Percentiles rank a stretch among this genome's conserved stretches.
These are phyloP conservation scores for Oryza australiensis DNA, from an alignment of 176 grass and related monocot species.

Conservation along the genomic window DNA sequence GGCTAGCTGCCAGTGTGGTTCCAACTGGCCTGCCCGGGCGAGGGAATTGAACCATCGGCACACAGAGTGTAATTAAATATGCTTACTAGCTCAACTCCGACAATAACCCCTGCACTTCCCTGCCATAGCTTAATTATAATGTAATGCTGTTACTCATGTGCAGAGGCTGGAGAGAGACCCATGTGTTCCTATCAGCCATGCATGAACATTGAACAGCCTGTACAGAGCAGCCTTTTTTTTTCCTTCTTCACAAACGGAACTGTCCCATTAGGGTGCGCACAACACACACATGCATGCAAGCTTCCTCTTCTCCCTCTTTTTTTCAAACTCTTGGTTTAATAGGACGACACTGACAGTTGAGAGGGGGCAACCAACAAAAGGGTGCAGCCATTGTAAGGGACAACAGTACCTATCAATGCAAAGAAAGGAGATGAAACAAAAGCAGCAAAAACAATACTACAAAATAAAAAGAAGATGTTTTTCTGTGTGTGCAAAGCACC, in stretches of 20 bases:
- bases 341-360: slow-evolving; percentile 29
- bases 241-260: slow-evolving; percentile 3
- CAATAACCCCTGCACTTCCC: slow-evolving; percentile 20
- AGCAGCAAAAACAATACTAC: background rate
- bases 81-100: background rate
- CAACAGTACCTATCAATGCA: slow-evolving; percentile 39
- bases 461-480: background rate
- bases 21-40: background rate
- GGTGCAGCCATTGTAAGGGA: slow-evolving; percentile 7
- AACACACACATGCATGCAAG: background rate
- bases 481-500: background rate
- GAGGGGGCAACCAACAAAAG: slow-evolving; percentile 11
- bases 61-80: slow-evolving; percentile 4
- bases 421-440: background rate
- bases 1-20: background rate
- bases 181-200: slow-evolving; percentile 24
- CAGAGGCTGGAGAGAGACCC: background rate
- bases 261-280: slow-evolving; percentile 11
- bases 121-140: background rate
- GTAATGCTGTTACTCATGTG: slow-evolving; percentile 15
- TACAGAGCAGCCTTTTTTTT: slow-evolving; percentile 27
- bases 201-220: slow-evolving; percentile 5
- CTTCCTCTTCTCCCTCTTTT: background rate
- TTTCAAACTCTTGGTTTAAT: background rate
- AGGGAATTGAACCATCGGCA: background rate